These are phyloP conservation scores for Clonostachys rosea DNA, from an alignment of 2,329 filamentous ascomycete genomes.

Conservation along the genomic window DNA sequence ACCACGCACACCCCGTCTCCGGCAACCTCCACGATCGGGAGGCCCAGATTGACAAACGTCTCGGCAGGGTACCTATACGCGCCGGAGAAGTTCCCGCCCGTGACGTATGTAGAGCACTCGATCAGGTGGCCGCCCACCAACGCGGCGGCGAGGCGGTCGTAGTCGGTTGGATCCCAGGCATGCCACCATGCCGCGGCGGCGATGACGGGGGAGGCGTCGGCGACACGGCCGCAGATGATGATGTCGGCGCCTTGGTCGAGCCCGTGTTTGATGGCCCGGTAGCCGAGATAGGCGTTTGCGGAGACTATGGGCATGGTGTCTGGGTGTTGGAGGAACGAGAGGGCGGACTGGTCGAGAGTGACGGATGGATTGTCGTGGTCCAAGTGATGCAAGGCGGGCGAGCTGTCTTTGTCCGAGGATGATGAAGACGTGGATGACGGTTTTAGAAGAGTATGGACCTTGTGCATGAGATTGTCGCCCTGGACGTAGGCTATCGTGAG, in stretches of 20 bases:
- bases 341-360: constrained; percentile 6
- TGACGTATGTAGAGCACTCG: constrained; percentile 45
- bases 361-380: constrained; percentile 9
- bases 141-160: constrained; percentile 38
- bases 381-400: constrained; percentile 12
- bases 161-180: constrained; percentile 35
- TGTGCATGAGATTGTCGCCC: constrained; percentile 26
- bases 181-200: constrained; percentile 49
- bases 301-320: constrained; percentile 12
- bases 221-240: constrained; percentile 34
- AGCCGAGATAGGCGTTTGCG: constrained; percentile 46
- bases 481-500: constrained; percentile 30
- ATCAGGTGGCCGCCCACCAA: constrained; percentile 44
- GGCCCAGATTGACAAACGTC: constrained; percentile 27
- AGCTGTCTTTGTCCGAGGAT: neutral
- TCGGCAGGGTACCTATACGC: constrained; percentile 12
- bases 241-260: constrained; percentile 32
- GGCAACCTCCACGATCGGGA: constrained; percentile 44
- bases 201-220: constrained; percentile 42
- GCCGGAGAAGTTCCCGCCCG: constrained; percentile 46
- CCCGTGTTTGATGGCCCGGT: constrained; percentile 30
- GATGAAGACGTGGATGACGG: too few relatives aligned
- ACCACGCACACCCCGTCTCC: constrained; percentile 37
- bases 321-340: constrained; percentile 8
- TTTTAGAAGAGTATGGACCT: constrained; percentile 1